Percentiles rank a stretch among this genome's conserved stretches.
These are phyloP conservation scores for Epichloe aotearoae DNA, from an alignment of 2,329 filamentous ascomycete species.

Conservation along the genomic window DNA sequence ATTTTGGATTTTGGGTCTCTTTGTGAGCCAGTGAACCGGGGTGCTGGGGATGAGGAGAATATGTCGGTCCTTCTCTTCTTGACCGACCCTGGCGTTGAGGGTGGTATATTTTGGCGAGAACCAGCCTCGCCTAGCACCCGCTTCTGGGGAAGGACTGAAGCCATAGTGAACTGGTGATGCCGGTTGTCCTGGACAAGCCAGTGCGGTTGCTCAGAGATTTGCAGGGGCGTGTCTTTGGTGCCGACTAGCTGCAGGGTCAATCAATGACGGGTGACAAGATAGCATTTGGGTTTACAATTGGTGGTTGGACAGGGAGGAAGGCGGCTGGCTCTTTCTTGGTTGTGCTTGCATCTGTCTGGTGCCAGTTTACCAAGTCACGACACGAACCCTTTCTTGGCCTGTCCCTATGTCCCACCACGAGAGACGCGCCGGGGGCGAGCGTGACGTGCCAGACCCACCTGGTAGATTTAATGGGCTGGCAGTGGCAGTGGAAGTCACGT, in stretches of 20 bases:
- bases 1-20: constrained; percentile 45
- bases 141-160: constrained; percentile 51
- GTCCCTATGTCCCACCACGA: not conserved
- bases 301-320: not conserved
- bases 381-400: not conserved
- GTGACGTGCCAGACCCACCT: constrained; percentile 25
- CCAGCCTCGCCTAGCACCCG: constrained; percentile 58
- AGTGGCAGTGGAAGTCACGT: constrained; percentile 13
- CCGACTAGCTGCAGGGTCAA: not conserved
- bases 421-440: constrained; percentile 20
- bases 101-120: constrained; percentile 46
- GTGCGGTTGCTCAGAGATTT: not conserved
- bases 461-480: constrained; percentile 9
- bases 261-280: not conserved
- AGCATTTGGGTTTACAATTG: not conserved
- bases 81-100: constrained; percentile 40
- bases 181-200: not conserved
- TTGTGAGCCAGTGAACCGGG: constrained; percentile 49
- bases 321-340: not conserved
- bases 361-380: not conserved
- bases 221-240: not conserved
- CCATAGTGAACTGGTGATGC: constrained; percentile 22
- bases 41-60: constrained; percentile 39
- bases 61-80: constrained; percentile 72
- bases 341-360: not conserved